phyloP scores from a whole-genome alignment of 345 rosid species.

The Dipteronia dyeriana region DNA sequence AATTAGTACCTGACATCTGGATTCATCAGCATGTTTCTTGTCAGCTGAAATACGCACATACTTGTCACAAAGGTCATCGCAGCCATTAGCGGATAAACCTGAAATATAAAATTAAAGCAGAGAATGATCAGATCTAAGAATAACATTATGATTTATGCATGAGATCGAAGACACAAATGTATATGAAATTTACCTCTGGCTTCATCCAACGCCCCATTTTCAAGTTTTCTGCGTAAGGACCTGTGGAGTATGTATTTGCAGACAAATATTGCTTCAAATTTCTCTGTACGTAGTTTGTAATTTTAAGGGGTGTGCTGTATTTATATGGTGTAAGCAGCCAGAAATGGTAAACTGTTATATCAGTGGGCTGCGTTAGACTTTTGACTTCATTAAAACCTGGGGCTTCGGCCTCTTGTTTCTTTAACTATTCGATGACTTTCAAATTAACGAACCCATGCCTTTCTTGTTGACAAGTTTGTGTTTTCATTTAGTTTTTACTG shows the following conservation, averaged over 20 bases:
- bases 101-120: neutral
- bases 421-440: neutral
- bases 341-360: neutral
- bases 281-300: neutral
- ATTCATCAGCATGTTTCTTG: conserved; percentile 55
- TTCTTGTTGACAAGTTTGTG: neutral
- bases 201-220: conserved; percentile 74
- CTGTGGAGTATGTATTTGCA: too few species aligned
- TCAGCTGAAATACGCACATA: conserved; percentile 63
- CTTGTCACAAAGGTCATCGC: conserved; percentile 76
- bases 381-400: conserved; percentile 33
- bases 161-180: too few species aligned
- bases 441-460: conserved; percentile 12
- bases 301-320: neutral
- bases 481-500: too few species aligned
- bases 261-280: neutral
- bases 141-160: too few species aligned
- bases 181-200: conserved; percentile 52
- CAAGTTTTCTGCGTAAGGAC: too few species aligned
- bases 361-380: conserved; percentile 25
- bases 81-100: conserved; percentile 78
- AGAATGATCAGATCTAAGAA: too few species aligned
- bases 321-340: neutral
- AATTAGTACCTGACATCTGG: conserved; percentile 66
- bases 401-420: conserved; percentile 52